phyloP scores from a whole-genome alignment of 2,329 filamentous ascomycete species.

The Bipolaris bicolor region DNA sequence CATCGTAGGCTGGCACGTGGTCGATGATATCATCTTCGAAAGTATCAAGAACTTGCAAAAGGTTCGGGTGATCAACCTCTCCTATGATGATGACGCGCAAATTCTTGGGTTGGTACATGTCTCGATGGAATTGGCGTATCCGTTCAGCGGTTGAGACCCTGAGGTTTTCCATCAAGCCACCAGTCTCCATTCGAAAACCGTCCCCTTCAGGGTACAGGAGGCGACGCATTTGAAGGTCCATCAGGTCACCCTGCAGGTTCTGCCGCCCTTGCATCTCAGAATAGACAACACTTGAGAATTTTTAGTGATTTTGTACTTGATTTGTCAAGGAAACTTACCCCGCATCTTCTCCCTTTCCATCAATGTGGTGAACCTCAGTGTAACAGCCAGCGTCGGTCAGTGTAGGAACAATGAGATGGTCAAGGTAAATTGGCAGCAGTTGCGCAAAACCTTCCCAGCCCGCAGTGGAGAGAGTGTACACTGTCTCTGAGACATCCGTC shows the following conservation, averaged over 20 bases:
- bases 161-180: conserved; percentile 91
- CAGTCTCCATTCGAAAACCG: conserved; percentile 97
- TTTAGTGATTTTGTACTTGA: conserved; percentile 17
- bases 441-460: conserved; percentile 97
- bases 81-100: conserved; percentile 91
- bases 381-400: conserved; percentile 91
- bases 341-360: conserved; percentile 91
- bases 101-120: conserved; percentile 98
- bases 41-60: conserved; percentile 79
- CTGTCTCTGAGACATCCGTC: conserved; percentile 95
- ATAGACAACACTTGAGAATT: conserved; percentile 74
- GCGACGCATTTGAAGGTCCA: conserved; percentile 81
- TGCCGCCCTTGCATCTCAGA: conserved; percentile 98
- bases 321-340: conserved; percentile 50
- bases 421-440: conserved; percentile 91
- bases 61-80: conserved; percentile 80
- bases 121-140: conserved; percentile 91
- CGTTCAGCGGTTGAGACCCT: conserved; percentile 84
- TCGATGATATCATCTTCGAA: conserved; percentile 89
- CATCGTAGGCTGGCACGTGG: conserved; percentile 75
- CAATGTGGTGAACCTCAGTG: conserved; percentile 95
- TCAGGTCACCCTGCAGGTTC: conserved; percentile 81
- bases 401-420: conserved; percentile 90
- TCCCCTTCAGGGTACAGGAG: conserved; percentile 86
- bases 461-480: conserved; percentile 92